A percentile compares a stretch with the other conserved stretches of the same genome.
These are phyloP conservation scores for Cryptococcus neoformans DNA, from an alignment of 1,284 basidiomycete species.

Conservation along the genomic window DNA sequence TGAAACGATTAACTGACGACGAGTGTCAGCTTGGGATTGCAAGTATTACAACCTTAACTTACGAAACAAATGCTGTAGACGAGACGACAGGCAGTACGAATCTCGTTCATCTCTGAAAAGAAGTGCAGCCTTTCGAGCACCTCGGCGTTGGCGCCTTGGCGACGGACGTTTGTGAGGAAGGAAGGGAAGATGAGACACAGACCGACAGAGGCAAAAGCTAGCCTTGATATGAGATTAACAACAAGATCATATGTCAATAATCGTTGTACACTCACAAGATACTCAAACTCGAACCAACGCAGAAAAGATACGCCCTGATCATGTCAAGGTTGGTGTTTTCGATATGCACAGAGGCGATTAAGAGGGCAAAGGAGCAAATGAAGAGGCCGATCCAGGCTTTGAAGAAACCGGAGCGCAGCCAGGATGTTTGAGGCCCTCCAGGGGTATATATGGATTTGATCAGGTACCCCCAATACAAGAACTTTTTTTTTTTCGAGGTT, in stretches of 20 bases:
- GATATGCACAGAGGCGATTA: constrained; percentile 20
- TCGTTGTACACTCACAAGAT: constrained; percentile 18
- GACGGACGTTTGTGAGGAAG: constrained; percentile 15
- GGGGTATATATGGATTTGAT: constrained; percentile 23
- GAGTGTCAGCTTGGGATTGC: neutral
- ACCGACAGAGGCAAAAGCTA: constrained; percentile 20
- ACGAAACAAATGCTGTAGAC: constrained; percentile 27
- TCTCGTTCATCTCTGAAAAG: constrained; percentile 31
- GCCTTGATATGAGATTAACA: constrained; percentile 9
- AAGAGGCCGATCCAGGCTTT: constrained; percentile 19
- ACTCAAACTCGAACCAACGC: constrained; percentile 22
- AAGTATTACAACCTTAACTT: constrained; percentile 1
- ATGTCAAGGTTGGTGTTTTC: constrained; percentile 23
- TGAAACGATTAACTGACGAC: constrained; percentile 19
- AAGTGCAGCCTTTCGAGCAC: constrained; percentile 32
- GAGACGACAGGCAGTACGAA: constrained; percentile 25
- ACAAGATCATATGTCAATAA: neutral
- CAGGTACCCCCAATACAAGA: constrained; percentile 32
- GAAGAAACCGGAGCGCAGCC: constrained; percentile 24
- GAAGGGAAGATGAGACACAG: constrained; percentile 25
- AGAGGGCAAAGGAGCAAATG: constrained; percentile 12
- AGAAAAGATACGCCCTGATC: constrained; percentile 31
- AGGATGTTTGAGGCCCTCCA: constrained; percentile 14
- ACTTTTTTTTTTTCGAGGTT: constrained; percentile 6
- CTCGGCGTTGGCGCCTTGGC: constrained; percentile 31